A percentile compares a stretch with the other conserved stretches of the same genome.
Conservation (phyloP, 257 asterid genomes). For the Solanum bukasovii region DNA sequence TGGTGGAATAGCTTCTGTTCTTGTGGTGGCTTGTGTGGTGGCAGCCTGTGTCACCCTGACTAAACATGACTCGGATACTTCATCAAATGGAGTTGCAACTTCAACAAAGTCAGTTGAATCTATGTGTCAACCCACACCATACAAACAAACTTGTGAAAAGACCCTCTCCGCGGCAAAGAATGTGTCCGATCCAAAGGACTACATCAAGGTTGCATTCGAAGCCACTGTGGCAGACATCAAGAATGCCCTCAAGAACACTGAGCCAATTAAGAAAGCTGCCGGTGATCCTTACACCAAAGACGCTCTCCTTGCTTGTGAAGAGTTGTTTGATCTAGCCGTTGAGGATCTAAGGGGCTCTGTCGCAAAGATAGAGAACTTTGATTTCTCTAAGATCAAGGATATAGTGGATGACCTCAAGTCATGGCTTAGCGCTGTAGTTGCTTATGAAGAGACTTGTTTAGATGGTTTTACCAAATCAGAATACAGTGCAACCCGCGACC, state of each 20-base stretch:
- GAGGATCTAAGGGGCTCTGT: conserved; percentile 39
- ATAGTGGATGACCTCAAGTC: conserved; percentile 46
- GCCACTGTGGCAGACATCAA: conserved; percentile 27
- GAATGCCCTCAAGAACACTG: conserved; percentile 24
- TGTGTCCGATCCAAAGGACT: conserved; percentile 35
- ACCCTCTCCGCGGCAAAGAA: conserved; percentile 29
- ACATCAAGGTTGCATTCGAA: conserved; percentile 33
- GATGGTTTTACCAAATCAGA: conserved; percentile 56
- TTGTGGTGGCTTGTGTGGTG: conserved; percentile 47
- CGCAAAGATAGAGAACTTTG: conserved; percentile 15
- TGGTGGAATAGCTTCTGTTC: conserved; percentile 25
- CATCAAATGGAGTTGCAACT: conserved; percentile 4
- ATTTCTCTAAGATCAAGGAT: conserved; percentile 12
- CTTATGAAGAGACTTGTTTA: conserved; percentile 55
- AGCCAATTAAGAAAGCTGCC: conserved; percentile 23
- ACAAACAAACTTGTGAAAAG: conserved; percentile 37
- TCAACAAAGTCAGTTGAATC: conserved; percentile 33
- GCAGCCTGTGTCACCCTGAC: conserved; percentile 22
- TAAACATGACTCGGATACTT: background rate
- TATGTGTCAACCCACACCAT: conserved; percentile 47
- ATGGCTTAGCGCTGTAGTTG: conserved; percentile 63
- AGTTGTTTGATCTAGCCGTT: conserved; percentile 35
- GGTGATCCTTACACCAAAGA: conserved; percentile 34
- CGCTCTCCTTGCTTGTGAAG: conserved; percentile 43
- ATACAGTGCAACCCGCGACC: conserved; percentile 36